Evolutionary conservation across 306 rosid genomes (phyloP).

Genomic region (Begonia masoniana): DNA sequence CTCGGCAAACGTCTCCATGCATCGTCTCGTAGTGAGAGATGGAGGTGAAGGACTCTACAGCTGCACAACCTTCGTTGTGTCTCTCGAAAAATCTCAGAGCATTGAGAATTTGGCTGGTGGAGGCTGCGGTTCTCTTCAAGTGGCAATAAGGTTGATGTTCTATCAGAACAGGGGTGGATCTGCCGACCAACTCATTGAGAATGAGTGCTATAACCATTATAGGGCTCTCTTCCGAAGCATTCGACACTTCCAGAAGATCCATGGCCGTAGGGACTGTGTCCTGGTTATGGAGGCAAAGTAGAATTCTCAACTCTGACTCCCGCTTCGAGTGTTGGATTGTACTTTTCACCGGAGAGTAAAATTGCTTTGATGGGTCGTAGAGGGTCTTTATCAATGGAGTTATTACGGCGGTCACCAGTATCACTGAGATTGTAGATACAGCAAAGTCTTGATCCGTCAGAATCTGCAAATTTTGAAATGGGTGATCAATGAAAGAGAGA

Average conservation of each 20-base stretch:
- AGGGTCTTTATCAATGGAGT: constrained; percentile 36
- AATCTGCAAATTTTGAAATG: constrained; percentile 24
- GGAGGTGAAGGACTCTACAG: constrained; percentile 36
- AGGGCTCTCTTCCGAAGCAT: constrained; percentile 28
- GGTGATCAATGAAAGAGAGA: no score
- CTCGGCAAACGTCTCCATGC: constrained; percentile 68
- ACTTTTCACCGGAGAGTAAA: constrained; percentile 49
- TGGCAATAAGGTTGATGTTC: constrained; percentile 21
- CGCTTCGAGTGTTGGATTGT: constrained; percentile 33
- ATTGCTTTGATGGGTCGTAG: constrained; percentile 43
- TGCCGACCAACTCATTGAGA: constrained; percentile 40
- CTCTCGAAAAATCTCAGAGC: constrained; percentile 27
- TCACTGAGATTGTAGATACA: constrained; percentile 28
- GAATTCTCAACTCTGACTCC: constrained; percentile 33
- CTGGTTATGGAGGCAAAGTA: constrained; percentile 43
- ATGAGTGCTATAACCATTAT: constrained; percentile 35
- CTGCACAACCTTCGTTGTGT: constrained; percentile 14
- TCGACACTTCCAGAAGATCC: constrained; percentile 50
- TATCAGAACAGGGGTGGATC: constrained; percentile 34
- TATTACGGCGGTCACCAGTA: constrained; percentile 36
- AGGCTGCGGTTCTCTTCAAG: constrained; percentile 8
- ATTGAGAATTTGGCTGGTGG: constrained; percentile 29
- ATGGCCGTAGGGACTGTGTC: constrained; percentile 34
- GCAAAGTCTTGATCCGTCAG: constrained; percentile 44
- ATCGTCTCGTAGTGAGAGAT: constrained; percentile 57